Conservation (phyloP, 2,329 filamentous ascomycete genomes). For the Colletotrichum simmondsii region DNA sequence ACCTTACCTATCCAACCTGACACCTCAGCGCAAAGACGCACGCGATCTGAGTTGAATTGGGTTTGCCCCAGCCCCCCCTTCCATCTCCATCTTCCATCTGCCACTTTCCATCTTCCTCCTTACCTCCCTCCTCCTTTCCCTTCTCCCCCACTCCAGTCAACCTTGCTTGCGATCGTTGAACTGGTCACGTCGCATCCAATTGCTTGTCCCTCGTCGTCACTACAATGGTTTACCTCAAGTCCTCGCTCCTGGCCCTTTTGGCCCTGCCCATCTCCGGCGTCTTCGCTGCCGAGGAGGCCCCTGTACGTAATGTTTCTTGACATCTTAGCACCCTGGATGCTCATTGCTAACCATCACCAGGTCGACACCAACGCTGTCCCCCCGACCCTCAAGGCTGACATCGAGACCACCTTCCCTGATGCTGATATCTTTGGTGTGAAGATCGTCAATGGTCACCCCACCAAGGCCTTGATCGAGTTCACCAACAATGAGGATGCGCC, state of each 20-base stretch:
- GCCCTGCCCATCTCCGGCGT: conserved; percentile 75
- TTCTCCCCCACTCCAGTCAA: conserved; percentile 3
- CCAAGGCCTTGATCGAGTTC: conserved; percentile 83
- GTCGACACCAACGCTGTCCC: conserved; percentile 37
- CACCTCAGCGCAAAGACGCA: conserved; percentile 16
- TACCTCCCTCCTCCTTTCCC: neutral
- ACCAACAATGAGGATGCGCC: conserved; percentile 84
- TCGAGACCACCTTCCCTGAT: conserved; percentile 72
- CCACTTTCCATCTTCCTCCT: conserved; percentile 1
- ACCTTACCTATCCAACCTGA: conserved; percentile 10
- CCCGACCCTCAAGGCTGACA: conserved; percentile 67
- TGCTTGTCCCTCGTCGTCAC: conserved; percentile 14
- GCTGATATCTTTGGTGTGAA: conserved; percentile 93
- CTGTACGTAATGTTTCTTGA: conserved; percentile 55
- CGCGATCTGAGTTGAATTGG: conserved; percentile 14
- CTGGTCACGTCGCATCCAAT: conserved; percentile 30
- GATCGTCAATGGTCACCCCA: conserved; percentile 91
- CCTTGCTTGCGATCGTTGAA: conserved; percentile 44
- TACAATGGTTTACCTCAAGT: conserved; percentile 79
- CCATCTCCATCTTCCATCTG: neutral
- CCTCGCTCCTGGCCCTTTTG: conserved; percentile 77
- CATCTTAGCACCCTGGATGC: neutral
- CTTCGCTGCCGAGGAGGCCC: conserved; percentile 64
- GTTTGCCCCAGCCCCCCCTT: neutral
- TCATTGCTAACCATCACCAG: conserved; percentile 30